Evolutionary conservation across 139 green algal species (phyloP), one percentile per base, ranked within the genome.

Genomic region (Edaphochlamys debaryana): DNA sequence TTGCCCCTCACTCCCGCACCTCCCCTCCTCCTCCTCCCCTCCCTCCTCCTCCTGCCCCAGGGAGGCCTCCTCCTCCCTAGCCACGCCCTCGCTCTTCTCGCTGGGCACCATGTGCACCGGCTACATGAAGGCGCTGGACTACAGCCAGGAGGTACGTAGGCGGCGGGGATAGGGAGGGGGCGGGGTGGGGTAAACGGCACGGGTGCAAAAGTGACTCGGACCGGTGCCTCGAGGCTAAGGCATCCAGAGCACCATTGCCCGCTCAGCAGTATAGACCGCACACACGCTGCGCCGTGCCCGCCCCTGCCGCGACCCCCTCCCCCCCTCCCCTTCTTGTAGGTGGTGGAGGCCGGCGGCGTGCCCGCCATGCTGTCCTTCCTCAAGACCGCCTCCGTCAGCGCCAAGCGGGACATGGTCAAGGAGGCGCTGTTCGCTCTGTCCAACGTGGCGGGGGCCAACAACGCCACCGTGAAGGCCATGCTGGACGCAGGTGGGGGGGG

Each of bases 31-130:
- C 36, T 2, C n/a, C 29, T 20, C 62, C 62, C 62, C 62, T 52
- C 7, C 13, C 45, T 54, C 45, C 45, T 13, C 45, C 13, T 13
- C 13, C 13, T 13, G 11, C 45, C 45, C 1, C 45, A 63, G 75
- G 29, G 75, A 71, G 17, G 75, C 58, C 3, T 34, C 4, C 60
- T 37, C 32, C 40, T 58, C 27, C 60, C 75, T 82, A 60, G 58
- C 60, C 60, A 63, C 40, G 17, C 75, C 75, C 75, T 60, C 75
- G 30, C 75, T 82, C 29, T 37, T 72, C 17, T 64, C 36, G 52
- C 32, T 82, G 60, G 75, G 75, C 17, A 71, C 75, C 30, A 82
- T 82, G 75, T 82, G 75, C 75, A 82, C 75, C n/a, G 75, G 75
- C 38, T 82, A 82, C 75, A 80, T 80, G 72, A 40, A 60, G 17